Evolutionary conservation across 176 grass and related monocot genomes (phyloP).

Genomic region (Paspalum vaginatum): DNA sequence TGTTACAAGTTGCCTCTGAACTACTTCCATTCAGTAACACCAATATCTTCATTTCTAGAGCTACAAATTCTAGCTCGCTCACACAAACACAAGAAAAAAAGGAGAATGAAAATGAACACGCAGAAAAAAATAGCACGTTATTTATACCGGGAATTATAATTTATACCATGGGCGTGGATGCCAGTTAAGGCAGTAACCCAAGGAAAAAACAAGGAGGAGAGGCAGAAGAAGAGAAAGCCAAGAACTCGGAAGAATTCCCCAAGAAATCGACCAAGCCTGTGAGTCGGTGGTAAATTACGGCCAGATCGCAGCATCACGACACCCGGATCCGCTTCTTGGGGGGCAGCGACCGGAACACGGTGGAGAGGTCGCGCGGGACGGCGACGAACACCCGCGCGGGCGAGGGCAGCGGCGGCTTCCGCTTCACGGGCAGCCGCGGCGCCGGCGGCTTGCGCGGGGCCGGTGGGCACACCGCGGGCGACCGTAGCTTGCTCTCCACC

Average conservation of each 20-base stretch:
- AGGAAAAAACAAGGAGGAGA: neutral
- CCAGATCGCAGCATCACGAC: conserved; percentile 36
- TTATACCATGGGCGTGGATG: conserved; percentile 53
- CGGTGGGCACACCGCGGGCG: conserved; percentile 52
- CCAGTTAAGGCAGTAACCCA: conserved; percentile 11
- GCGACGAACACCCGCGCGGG: conserved; percentile 29
- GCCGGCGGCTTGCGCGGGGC: conserved; percentile 57
- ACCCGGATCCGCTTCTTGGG: conserved; percentile 81
- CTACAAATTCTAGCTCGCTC: conserved; percentile 44
- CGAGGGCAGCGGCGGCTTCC: conserved; percentile 44
- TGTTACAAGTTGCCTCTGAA: conserved; percentile 32
- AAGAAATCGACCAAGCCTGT: conserved; percentile 38
- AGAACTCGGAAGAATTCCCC: conserved; percentile 48
- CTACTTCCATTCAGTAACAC: conserved; percentile 32
- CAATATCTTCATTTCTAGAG: conserved; percentile 40
- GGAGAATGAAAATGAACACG: neutral
- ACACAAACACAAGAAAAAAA: conserved; percentile 6
- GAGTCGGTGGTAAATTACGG: conserved; percentile 33
- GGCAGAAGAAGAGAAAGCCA: neutral
- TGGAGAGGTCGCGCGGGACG: conserved; percentile 62
- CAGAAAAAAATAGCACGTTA: conserved; percentile 37
- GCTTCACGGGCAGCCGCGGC: conserved; percentile 38
- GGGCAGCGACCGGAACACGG: conserved; percentile 59
- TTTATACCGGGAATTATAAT: conserved; percentile 53
- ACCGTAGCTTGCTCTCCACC: conserved; percentile 50